Evolutionary conservation across 2,329 filamentous ascomycete genomes (phyloP), one percentile per base, ranked within the genome.

Genomic region (Magnaporthiopsis incrustans): DNA sequence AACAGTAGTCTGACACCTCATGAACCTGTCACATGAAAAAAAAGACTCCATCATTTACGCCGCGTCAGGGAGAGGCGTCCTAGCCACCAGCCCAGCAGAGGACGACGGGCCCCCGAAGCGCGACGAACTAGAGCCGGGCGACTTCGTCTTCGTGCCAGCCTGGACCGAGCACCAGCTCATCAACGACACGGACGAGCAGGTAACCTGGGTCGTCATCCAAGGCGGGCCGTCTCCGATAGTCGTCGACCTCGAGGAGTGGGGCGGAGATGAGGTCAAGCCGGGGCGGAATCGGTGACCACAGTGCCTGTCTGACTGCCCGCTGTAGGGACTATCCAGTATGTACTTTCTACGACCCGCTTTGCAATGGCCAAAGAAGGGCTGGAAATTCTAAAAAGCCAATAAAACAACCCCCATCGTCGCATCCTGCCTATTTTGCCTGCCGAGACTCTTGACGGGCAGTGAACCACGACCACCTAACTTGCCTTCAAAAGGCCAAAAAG

Each of bases 131-230:
- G 73, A 74, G 1, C 79, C 84, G 0, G 89, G 89, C 0, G 88
- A 91, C 72, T 91, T 89, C 73, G 87, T 87, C 3, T 80, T 90
- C 64, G 82, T 91, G 15, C 89, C 89, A 0, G 83, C 87, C 0
- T 90, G 82, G 79, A 84, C 85, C 0, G 88, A 91, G 72, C 87
- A 91, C 74, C 87, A 90, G 72, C 82, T 88, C 63, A 77, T 87
- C 26, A 91, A 91, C 69, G 83, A 89, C 53, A 81, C 82, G 1
- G 84, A 86, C 58, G 73, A 72, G 1, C 80, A 83, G 38, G 85
- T 88, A 2, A 81, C 85, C 53, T 89, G 87, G 85, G 81, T 89
- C 14, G 81, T 91, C 59, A 84, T 86, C 6, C 81, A 87, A 27
- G 85, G 82, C 67, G 88, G 87, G 0, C 72, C 81, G 2, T 78